phyloP scores from a whole-genome alignment of 768 basidiomycete species.

The Clathrus columnatus region DNA sequence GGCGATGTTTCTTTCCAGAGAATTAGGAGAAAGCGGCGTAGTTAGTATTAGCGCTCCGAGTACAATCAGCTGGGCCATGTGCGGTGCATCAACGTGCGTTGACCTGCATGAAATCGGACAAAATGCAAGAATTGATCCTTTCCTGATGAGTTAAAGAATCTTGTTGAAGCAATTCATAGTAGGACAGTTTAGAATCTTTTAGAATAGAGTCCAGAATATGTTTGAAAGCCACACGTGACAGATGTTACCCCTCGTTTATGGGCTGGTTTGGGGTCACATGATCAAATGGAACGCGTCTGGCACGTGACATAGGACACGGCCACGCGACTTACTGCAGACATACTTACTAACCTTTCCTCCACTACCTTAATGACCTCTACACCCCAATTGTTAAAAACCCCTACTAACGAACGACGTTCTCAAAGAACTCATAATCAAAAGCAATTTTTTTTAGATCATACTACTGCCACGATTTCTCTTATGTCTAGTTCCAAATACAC shows the following conservation, averaged over 20 bases:
- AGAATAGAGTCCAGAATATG: too few relatives aligned
- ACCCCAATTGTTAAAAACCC: conserved; percentile 5
- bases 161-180: too few relatives aligned
- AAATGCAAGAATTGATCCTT: too few relatives aligned
- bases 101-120: too few relatives aligned
- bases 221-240: too few relatives aligned
- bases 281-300: neutral
- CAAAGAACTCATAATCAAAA: neutral
- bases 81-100: too few relatives aligned
- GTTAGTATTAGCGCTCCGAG: too few relatives aligned
- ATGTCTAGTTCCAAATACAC: neutral
- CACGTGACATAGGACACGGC: conserved; percentile 1
- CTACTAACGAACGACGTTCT: neutral
- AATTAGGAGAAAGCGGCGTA: too few relatives aligned
- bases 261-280: conserved; percentile 10
- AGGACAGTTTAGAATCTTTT: too few relatives aligned
- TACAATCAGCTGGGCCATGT: too few relatives aligned
- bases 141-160: too few relatives aligned
- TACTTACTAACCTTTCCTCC: neutral
- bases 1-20: too few relatives aligned
- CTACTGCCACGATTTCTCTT: neutral
- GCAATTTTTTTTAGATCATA: neutral
- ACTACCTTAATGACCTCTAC: conserved; percentile 5
- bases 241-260: neutral
- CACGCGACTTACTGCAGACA: conserved; percentile 1